Evolutionary conservation across 148 eudicot genomes (phyloP), one percentile per base, ranked within the genome.

Genomic region (Bassia scoparia): DNA sequence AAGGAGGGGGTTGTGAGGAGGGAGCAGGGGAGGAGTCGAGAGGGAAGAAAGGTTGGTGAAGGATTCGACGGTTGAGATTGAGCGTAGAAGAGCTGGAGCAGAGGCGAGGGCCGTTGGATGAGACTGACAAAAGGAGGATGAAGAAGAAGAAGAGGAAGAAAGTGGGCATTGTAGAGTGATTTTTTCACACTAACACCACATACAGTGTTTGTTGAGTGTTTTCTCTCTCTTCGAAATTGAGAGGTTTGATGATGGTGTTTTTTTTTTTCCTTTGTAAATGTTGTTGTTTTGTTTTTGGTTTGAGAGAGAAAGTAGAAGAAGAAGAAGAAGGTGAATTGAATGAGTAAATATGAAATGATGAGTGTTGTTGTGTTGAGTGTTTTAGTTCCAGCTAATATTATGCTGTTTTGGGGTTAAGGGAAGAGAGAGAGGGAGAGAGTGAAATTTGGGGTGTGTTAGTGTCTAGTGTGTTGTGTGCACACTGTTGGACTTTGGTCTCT

Each of bases 31-130:
- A 15, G 0, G 90, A 84, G 26, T 81, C 80, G 17, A 66, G 63
- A 0, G 98, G 94, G 79, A 89, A 84, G 73, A 89, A 89, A 0
- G 98, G 98, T 55, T 94, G 87, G 83, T 94, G 98, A 81, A 94
- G 96, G 70, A 73, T 79, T 6, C 95, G 96, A 78, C 96, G 97
- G 88, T 53, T 67, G 73, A 48, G 77, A 52, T 54, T 5, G 1
- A 64, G 41, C 16, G 83, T 16, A 41, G 77, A 23, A 61, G 80
- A 37, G 79, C 76, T 41, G 78, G 74, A 61, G 30, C 79, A 21
- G 43, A 53, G 31, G 13, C 0, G n/a, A 30, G 54, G 63, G 9
- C 60, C 30, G 71, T 55, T 37, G 73, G 78, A 70, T 48, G 71
- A 23, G 78, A 81, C 11, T 37, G 41, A 37, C 12, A 14, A 26